These are phyloP conservation scores for Excoecaria cochinchinensis DNA, from an alignment of 345 rosid genomes.

Conservation along the genomic window DNA sequence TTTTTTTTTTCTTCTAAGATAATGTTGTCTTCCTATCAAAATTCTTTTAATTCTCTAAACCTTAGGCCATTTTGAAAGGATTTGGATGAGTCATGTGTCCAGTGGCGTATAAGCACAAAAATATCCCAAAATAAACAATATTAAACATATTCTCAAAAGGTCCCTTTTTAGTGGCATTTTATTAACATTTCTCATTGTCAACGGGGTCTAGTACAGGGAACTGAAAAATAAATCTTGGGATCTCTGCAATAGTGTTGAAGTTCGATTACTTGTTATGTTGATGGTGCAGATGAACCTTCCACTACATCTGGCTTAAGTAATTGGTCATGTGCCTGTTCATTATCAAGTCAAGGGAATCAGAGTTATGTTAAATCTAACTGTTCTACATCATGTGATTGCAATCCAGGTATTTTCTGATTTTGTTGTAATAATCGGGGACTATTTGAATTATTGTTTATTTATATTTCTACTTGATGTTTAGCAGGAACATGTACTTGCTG, in stretches of 20 bases:
- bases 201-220: not conserved
- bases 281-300: conserved; percentile 48
- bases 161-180: too few species aligned
- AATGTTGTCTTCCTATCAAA: too few species aligned
- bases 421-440: not conserved
- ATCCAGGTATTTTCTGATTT: conserved; percentile 48
- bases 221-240: not conserved
- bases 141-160: too few species aligned
- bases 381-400: conserved; percentile 80
- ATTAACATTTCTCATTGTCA: not conserved
- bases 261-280: conserved; percentile 12
- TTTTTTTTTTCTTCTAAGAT: too few species aligned
- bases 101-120: too few species aligned
- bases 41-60: too few species aligned
- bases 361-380: conserved; percentile 58
- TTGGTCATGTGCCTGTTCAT: conserved; percentile 74
- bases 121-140: too few species aligned
- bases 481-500: not conserved
- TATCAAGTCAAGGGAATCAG: conserved; percentile 42
- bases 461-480: not conserved
- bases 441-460: not conserved
- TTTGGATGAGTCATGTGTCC: too few species aligned
- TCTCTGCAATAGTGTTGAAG: not conserved
- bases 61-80: too few species aligned
- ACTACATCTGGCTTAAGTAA: conserved; percentile 42